Percentiles rank a stretch among this genome's conserved stretches.
Conservation (phyloP, 495 filamentous ascomycete genomes). For the Hyaloscypha hepaticicola region DNA sequence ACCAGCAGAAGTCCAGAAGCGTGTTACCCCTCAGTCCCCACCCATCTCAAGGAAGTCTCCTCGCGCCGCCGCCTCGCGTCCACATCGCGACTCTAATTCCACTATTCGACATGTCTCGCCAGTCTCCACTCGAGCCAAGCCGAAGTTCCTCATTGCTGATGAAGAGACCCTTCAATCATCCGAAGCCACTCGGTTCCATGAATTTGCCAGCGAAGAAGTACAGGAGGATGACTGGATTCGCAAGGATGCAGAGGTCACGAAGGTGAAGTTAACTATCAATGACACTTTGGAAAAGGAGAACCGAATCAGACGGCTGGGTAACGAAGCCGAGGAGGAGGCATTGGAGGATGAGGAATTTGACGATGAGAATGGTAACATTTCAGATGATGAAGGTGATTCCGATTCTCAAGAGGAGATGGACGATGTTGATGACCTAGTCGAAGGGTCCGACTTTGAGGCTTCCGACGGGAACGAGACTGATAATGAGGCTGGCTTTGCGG, state of each 20-base stretch:
- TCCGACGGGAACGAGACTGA: constrained; percentile 89
- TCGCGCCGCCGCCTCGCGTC: constrained; percentile 40
- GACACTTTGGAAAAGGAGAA: constrained; percentile 91
- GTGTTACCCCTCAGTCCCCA: constrained; percentile 34
- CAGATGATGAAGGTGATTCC: constrained; percentile 54
- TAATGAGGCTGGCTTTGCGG: constrained; percentile 90
- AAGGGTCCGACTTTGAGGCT: constrained; percentile 65
- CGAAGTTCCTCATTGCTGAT: constrained; percentile 49
- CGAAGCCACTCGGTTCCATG: constrained; percentile 81
- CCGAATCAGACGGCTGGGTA: constrained; percentile 78
- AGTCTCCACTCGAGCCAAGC: constrained; percentile 32
- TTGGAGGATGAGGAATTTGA: constrained; percentile 68
- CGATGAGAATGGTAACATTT: constrained; percentile 47
- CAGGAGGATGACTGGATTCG: constrained; percentile 86
- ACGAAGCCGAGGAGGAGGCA: constrained; percentile 89
- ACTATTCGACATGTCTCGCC: constrained; percentile 35
- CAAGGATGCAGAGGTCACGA: constrained; percentile 55
- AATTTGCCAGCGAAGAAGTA: constrained; percentile 80
- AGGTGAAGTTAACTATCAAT: constrained; percentile 74
- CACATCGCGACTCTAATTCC: constrained; percentile 48
- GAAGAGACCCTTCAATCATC: constrained; percentile 57
- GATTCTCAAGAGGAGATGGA: constrained; percentile 43
- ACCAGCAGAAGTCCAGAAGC: constrained; percentile 6
- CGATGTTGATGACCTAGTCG: constrained; percentile 50
- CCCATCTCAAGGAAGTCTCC: constrained; percentile 39